Conservation (phyloP, 495 filamentous ascomycete genomes). For the Eremomyces bilateralis region DNA sequence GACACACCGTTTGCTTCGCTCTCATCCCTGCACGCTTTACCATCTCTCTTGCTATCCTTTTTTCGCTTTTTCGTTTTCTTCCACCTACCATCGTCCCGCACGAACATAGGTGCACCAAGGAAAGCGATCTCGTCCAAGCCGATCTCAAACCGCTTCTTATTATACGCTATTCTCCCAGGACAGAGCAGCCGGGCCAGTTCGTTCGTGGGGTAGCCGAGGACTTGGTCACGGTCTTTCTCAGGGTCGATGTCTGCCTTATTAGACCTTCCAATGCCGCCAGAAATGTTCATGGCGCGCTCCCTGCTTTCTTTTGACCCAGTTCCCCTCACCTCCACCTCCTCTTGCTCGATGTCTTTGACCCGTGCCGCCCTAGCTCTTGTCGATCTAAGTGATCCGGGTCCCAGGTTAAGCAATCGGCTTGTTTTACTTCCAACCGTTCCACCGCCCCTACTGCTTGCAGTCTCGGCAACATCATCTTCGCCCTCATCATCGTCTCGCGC, state of each 20-base stretch:
- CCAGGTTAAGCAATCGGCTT: too few species aligned
- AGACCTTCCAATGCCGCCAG: not conserved
- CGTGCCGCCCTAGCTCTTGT: not conserved
- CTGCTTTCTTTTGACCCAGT: conserved; percentile 1
- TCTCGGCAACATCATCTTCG: conserved; percentile 4
- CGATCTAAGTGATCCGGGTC: too few species aligned
- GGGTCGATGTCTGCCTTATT: conserved; percentile 4
- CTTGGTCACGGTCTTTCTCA: conserved; percentile 56
- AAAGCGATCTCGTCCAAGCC: conserved; percentile 68
- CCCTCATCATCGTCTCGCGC: conserved; percentile 18
- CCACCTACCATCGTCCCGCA: conserved; percentile 72
- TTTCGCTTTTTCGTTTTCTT: conserved; percentile 40
- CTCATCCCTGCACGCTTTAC: conserved; percentile 3
- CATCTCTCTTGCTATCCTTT: conserved; percentile 23
- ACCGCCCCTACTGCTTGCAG: not conserved
- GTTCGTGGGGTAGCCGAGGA: conserved; percentile 53
- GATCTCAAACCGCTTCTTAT: conserved; percentile 73
- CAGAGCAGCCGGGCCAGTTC: conserved; percentile 70
- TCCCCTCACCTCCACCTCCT: too few species aligned
- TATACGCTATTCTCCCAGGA: conserved; percentile 54
- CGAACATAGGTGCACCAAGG: conserved; percentile 71
- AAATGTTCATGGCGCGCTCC: not conserved
- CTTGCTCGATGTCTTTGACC: not conserved
- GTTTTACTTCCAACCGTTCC: too few species aligned
- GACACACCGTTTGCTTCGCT: not conserved